Percentiles rank a stretch among this genome's conserved stretches.
Conservation (phyloP, 2,329 filamentous ascomycete species). For the Paraconiothyrium sp. region DNA sequence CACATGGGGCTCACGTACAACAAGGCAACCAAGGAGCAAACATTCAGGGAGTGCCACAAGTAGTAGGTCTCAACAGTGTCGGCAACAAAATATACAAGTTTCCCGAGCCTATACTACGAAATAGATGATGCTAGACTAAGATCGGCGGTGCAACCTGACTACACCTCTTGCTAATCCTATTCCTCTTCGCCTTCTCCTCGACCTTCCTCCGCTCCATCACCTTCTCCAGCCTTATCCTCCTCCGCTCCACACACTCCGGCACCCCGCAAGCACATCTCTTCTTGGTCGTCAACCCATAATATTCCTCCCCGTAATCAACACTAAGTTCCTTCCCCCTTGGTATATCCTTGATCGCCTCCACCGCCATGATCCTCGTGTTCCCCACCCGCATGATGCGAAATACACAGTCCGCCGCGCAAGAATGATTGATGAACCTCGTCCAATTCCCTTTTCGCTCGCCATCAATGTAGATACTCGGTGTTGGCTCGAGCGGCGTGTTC, state of each 20-base stretch:
- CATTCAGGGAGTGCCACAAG: no score
- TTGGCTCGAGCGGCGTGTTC: background rate
- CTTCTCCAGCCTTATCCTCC: slow-evolving; percentile 2
- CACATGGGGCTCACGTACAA: no score
- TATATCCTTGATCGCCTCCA: slow-evolving; percentile 19
- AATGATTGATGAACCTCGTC: slow-evolving; percentile 32
- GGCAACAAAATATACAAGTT: no score
- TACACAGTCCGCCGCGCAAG: slow-evolving; percentile 19
- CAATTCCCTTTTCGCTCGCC: slow-evolving; percentile 22
- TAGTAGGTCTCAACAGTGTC: no score
- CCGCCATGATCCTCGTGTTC: slow-evolving; percentile 23
- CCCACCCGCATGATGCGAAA: slow-evolving; percentile 24
- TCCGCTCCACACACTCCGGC: slow-evolving; percentile 20
- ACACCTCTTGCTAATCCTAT: slow-evolving; percentile 34
- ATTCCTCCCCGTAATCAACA: slow-evolving; percentile 25
- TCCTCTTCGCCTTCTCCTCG: background rate
- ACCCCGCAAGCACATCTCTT: slow-evolving; percentile 24
- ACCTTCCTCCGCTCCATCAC: background rate
- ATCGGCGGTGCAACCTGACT: slow-evolving; percentile 30
- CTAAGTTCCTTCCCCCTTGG: slow-evolving; percentile 24
- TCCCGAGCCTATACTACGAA: no score
- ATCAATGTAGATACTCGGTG: slow-evolving; percentile 20
- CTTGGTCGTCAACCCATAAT: slow-evolving; percentile 22
- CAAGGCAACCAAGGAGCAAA: no score
- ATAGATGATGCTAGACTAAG: background rate